These are phyloP conservation scores for Lachancea nothofagi DNA, from an alignment of 805 yeast species.

Conservation along the genomic window DNA sequence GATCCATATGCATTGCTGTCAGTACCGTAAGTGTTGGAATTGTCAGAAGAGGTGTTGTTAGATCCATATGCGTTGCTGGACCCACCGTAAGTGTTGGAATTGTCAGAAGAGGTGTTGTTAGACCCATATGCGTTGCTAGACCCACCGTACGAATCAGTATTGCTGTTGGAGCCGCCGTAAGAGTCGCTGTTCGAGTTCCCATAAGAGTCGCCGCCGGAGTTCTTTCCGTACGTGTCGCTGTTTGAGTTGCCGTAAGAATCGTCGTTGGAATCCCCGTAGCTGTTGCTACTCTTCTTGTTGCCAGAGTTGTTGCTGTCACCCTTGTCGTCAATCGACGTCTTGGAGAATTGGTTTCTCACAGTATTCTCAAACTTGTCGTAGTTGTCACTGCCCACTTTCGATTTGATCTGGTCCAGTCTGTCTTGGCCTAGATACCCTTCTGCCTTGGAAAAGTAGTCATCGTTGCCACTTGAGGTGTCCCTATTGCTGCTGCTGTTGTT, in stretches of 20 bases:
- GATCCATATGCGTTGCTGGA: constrained; percentile 14
- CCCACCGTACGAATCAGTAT: constrained; percentile 15
- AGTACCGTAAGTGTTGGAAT: constrained; percentile 33
- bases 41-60: constrained; percentile 18
- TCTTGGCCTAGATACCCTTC: constrained; percentile 14
- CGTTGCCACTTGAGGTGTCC: constrained; percentile 19
- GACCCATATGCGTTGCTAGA: constrained; percentile 10
- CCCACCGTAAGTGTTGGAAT: constrained; percentile 19
- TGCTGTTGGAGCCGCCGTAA: constrained; percentile 18
- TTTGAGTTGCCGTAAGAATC: constrained; percentile 28
- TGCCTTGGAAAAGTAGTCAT: constrained; percentile 25
- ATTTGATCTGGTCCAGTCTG: constrained; percentile 13
- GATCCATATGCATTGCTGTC: too few relatives aligned
- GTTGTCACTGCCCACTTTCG: constrained; percentile 26
- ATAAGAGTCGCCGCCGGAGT: constrained; percentile 21
- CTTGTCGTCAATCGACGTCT: constrained; percentile 22
- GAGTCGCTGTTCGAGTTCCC: constrained; percentile 14
- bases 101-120: constrained; percentile 19
- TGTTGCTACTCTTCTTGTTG: constrained; percentile 14
- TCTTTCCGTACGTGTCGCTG: constrained; percentile 7
- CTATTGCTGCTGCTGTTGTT: constrained; percentile 16
- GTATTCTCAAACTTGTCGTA: constrained; percentile 25
- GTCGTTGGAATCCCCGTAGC: constrained; percentile 21
- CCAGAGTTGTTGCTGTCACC: constrained; percentile 18
- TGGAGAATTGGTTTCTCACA: constrained; percentile 28